Evolutionary conservation across 768 basidiomycete genomes (phyloP).

Genomic region (Termitomyces sp.): DNA sequence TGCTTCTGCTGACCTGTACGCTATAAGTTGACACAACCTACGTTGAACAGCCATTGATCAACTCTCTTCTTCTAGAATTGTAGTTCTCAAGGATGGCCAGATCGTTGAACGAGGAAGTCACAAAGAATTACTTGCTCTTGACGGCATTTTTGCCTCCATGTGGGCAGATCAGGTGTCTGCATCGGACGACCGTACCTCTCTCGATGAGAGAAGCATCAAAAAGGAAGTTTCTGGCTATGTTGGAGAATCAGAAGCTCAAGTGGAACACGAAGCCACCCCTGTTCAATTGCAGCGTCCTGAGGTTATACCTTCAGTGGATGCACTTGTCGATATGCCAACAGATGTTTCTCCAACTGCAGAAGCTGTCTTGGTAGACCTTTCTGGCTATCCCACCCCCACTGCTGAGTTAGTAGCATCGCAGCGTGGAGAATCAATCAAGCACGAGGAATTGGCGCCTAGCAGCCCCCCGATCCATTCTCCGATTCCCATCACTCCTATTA

Average conservation of each 20-base stretch:
- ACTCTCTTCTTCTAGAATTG: slow-evolving; percentile 54
- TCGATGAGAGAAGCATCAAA: slow-evolving; percentile 25
- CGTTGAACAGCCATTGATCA: neutral
- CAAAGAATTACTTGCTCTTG: slow-evolving; percentile 66
- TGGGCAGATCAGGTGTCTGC: slow-evolving; percentile 84
- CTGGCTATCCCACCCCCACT: slow-evolving; percentile 21
- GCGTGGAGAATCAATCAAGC: slow-evolving; percentile 3
- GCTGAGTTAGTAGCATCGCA: slow-evolving; percentile 21
- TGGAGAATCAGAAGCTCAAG: slow-evolving; percentile 24
- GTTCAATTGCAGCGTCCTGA: slow-evolving; percentile 4
- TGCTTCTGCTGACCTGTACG: slow-evolving; percentile 59
- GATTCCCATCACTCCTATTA: slow-evolving; percentile 8
- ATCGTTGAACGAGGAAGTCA: slow-evolving; percentile 83
- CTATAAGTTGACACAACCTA: slow-evolving; percentile 3
- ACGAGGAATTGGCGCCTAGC: slow-evolving; percentile 13
- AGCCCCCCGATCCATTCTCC: slow-evolving; percentile 8
- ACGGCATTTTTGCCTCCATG: slow-evolving; percentile 79
- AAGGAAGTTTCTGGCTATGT: slow-evolving; percentile 44
- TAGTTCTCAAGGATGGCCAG: slow-evolving; percentile 88
- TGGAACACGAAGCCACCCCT: neutral
- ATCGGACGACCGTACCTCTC: slow-evolving; percentile 44
- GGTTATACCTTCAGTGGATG: slow-evolving; percentile 5
- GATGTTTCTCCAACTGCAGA: slow-evolving; percentile 5
- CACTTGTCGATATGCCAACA: neutral
- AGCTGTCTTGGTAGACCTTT: neutral